A percentile compares a stretch with the other conserved stretches of the same genome.
These are phyloP conservation scores for Sporothrix variecibatus DNA, from an alignment of 2,329 filamentous ascomycete species.

Conservation along the genomic window DNA sequence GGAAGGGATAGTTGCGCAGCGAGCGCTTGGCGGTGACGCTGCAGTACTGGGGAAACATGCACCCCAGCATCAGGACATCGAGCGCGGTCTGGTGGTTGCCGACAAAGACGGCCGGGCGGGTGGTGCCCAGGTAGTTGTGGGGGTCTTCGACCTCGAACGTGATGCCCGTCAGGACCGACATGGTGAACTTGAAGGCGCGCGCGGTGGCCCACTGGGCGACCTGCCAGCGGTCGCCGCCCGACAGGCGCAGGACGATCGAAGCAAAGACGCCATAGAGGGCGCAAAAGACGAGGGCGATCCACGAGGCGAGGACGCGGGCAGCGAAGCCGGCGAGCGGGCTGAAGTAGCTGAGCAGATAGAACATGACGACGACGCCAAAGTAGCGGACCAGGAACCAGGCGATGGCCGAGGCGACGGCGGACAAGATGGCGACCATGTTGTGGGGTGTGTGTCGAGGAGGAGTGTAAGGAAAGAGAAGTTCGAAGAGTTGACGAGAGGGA, in stretches of 20 bases:
- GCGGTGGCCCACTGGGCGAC: constrained; percentile 84
- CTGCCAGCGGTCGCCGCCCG: constrained; percentile 64
- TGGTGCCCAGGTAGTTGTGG: constrained; percentile 59
- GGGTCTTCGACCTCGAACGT: constrained; percentile 74
- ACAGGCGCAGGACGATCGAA: constrained; percentile 68
- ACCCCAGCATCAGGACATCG: constrained; percentile 87
- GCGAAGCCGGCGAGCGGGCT: constrained; percentile 64
- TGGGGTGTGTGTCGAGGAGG: background rate
- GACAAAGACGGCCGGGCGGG: constrained; percentile 84
- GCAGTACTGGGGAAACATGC: constrained; percentile 87
- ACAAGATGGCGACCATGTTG: constrained; percentile 23
- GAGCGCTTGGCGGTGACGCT: constrained; percentile 90
- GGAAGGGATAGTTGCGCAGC: constrained; percentile 74
- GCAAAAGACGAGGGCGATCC: constrained; percentile 60
- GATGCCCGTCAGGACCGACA: constrained; percentile 74
- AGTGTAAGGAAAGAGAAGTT: background rate
- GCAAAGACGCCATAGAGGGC: constrained; percentile 75
- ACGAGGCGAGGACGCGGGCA: constrained; percentile 67
- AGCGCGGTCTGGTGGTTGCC: constrained; percentile 97
- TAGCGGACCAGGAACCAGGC: constrained; percentile 56
- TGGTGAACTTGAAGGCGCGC: constrained; percentile 76
- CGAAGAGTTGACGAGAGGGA: background rate
- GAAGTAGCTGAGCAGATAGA: constrained; percentile 64
- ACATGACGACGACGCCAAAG: constrained; percentile 51
- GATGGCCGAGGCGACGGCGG: constrained; percentile 35